Percentiles rank a stretch among this genome's conserved stretches.
Evolutionary conservation across 192 early-diverging fungal species (phyloP).

Genomic region (Coemansia pectinata): DNA sequence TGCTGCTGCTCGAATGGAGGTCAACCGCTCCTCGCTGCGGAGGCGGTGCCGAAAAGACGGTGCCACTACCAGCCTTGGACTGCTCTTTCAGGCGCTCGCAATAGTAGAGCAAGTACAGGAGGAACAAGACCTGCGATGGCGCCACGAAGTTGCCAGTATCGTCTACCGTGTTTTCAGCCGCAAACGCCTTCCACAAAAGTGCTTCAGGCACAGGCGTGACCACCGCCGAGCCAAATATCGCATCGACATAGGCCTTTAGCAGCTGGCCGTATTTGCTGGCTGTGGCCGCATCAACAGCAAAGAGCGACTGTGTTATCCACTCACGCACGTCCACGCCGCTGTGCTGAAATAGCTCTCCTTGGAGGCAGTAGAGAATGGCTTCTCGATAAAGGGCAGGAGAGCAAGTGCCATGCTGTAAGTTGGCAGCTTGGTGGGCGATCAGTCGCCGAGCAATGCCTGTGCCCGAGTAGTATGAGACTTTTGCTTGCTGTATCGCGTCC

Average conservation of each 20-base stretch:
- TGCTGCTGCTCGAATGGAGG: neutral
- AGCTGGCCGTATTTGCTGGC: slow-evolving; percentile 22
- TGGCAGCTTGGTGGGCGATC: neutral
- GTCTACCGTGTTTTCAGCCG: slow-evolving; percentile 14
- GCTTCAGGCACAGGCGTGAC: slow-evolving; percentile 47
- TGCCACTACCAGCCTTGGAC: slow-evolving; percentile 6
- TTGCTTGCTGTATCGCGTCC: slow-evolving; percentile 22
- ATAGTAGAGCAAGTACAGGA: slow-evolving; percentile 52
- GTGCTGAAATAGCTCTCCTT: slow-evolving; percentile 38
- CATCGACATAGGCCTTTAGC: slow-evolving; percentile 40
- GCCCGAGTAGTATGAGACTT: slow-evolving; percentile 8
- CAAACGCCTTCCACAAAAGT: slow-evolving; percentile 32
- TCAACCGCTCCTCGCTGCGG: slow-evolving; percentile 9
- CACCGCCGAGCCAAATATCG: slow-evolving; percentile 30
- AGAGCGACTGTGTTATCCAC: slow-evolving; percentile 39
- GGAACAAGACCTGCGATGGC: slow-evolving; percentile 31
- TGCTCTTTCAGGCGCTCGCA: slow-evolving; percentile 29
- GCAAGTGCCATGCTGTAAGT: neutral
- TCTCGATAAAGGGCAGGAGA: slow-evolving; percentile 12
- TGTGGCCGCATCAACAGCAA: slow-evolving; percentile 4
- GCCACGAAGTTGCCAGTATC: slow-evolving; percentile 5
- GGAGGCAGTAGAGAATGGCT: slow-evolving; percentile 31
- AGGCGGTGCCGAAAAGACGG: slow-evolving; percentile 1
- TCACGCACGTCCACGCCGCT: slow-evolving; percentile 41
- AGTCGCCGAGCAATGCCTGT: slow-evolving; percentile 24